A percentile compares a stretch with the other conserved stretches of the same genome.
Conservation (phyloP, 73 alveolate species). For the Stentor roeselii region DNA sequence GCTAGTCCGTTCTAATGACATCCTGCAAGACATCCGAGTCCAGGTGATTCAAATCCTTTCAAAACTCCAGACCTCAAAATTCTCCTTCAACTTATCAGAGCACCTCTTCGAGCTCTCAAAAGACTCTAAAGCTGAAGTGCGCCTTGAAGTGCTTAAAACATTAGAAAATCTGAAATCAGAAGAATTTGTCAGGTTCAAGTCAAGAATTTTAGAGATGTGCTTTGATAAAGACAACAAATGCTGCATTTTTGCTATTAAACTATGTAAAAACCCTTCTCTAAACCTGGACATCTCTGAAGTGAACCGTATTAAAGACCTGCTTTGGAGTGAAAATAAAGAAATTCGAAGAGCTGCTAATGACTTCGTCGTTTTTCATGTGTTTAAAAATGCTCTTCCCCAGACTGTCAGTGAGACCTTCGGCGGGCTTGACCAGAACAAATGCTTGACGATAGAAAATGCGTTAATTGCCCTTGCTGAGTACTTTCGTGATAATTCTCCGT, state of each 20-base stretch:
- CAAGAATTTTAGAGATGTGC: slow-evolving; percentile 13
- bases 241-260: background rate
- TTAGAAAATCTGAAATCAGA: too few relatives aligned
- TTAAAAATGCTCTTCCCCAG: background rate
- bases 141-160: background rate
- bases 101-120: background rate
- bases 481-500: background rate
- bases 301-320: background rate
- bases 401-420: background rate
- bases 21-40: background rate
- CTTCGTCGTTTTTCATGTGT: background rate
- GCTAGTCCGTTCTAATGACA: background rate
- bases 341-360: slow-evolving; percentile 11
- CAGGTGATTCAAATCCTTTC: too few relatives aligned
- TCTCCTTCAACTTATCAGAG: too few relatives aligned
- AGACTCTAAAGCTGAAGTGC: background rate
- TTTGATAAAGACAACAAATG: slow-evolving; percentile 23
- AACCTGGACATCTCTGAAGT: background rate
- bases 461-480: background rate
- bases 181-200: background rate
- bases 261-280: background rate
- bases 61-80: background rate
- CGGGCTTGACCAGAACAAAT: slow-evolving; percentile 4
- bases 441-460: background rate
- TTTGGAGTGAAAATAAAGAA: slow-evolving; percentile 21